Percentiles rank a stretch among this genome's conserved stretches.
phyloP scores from a whole-genome alignment of 2,329 filamentous ascomycete species.

The Aureobasidium sp. region DNA sequence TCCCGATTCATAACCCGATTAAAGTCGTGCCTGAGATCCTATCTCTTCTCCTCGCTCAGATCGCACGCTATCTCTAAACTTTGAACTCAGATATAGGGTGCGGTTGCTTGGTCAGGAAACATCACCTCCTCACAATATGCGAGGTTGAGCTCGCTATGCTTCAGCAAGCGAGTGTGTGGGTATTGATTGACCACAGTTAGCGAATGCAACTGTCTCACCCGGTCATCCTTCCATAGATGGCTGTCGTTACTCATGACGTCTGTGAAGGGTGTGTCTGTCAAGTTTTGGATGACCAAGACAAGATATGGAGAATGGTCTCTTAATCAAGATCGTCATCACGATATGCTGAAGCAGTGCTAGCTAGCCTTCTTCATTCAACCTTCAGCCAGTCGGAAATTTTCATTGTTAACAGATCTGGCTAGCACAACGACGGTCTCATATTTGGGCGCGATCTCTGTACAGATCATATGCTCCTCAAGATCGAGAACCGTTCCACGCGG shows the following conservation, averaged over 20 bases:
- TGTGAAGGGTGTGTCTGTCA: background rate
- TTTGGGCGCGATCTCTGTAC: background rate
- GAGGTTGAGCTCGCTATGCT: background rate
- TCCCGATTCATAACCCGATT: background rate
- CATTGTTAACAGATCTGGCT: background rate
- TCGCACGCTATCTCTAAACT: background rate
- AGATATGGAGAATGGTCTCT: background rate
- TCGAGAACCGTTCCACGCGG: background rate
- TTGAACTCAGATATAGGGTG: background rate
- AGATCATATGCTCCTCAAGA: constrained; percentile 5
- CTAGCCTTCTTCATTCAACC: background rate
- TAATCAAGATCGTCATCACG: background rate
- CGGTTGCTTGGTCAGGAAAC: background rate
- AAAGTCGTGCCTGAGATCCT: background rate
- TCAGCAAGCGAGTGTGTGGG: constrained; percentile 1
- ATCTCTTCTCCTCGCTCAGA: background rate
- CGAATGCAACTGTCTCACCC: constrained; percentile 1
- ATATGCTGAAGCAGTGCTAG: background rate
- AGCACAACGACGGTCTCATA: constrained; percentile 1
- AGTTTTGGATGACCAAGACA: background rate
- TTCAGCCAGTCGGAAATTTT: constrained; percentile 4
- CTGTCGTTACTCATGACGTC: constrained; percentile 1
- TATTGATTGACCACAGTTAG: background rate
- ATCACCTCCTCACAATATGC: background rate
- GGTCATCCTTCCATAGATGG: background rate